A percentile compares a stretch with the other conserved stretches of the same genome.
These are phyloP conservation scores for Ceraceosorus bombacis DNA, from an alignment of 1,284 basidiomycete genomes.

Conservation along the genomic window DNA sequence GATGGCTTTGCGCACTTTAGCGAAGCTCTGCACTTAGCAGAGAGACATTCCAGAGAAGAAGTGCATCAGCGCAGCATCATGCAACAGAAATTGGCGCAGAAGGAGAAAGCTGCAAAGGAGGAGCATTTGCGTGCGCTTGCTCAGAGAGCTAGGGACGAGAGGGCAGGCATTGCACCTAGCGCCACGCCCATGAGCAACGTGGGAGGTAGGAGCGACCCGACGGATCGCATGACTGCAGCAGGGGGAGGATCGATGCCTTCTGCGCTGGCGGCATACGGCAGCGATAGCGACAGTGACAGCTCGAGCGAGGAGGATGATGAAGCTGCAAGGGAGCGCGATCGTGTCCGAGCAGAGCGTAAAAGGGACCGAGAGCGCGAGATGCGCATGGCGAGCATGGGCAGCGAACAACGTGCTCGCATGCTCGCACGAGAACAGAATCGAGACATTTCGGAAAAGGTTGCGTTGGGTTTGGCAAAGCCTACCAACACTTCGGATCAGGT, in stretches of 20 bases:
- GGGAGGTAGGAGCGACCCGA: constrained; percentile 15
- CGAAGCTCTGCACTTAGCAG: constrained; percentile 90
- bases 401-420: constrained; percentile 89
- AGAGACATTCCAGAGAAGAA: constrained; percentile 94
- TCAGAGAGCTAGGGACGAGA: constrained; percentile 88
- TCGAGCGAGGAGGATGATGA: constrained; percentile 64
- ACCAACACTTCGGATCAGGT: constrained; percentile 85
- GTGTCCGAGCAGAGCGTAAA: constrained; percentile 83
- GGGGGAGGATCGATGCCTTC: constrained; percentile 59
- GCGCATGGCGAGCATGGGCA: constrained; percentile 98
- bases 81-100: constrained; percentile 96
- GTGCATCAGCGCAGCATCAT: constrained; percentile 90
- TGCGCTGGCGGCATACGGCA: constrained; percentile 66
- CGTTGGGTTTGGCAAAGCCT: constrained; percentile 92
- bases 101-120: constrained; percentile 95
- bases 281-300: constrained; percentile 14
- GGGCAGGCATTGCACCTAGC: constrained; percentile 62
- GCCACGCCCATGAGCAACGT: constrained; percentile 21
- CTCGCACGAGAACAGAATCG: constrained; percentile 88
- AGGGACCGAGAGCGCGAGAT: constrained; percentile 91
- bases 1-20: constrained; percentile 99
- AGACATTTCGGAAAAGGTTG: constrained; percentile 98
- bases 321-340: constrained; percentile 73
- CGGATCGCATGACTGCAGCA: constrained; percentile 4
- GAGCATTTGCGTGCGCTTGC: constrained; percentile 89